Conservation (phyloP, 495 filamentous ascomycete species). For the Schizothecium vesticola region DNA sequence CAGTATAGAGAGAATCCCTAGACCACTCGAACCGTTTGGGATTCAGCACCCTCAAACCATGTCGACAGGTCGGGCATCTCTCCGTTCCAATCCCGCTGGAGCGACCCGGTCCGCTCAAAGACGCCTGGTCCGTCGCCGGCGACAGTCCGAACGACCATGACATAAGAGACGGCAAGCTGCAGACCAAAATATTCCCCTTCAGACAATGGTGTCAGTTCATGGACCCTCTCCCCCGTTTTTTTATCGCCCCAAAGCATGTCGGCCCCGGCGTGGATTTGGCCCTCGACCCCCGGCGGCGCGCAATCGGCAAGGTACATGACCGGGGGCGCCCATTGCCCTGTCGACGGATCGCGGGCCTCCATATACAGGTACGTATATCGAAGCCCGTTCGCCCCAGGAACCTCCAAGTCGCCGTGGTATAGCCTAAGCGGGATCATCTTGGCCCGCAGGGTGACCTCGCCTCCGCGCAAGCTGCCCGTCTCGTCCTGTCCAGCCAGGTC, state of each 20-base stretch:
- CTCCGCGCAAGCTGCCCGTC: conserved; percentile 2
- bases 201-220: background rate
- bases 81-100: background rate
- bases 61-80: background rate
- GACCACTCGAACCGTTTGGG: background rate
- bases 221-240: background rate
- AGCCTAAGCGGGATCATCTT: conserved; percentile 2
- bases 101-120: conserved; percentile 1
- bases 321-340: background rate
- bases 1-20: background rate
- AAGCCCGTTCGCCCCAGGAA: background rate
- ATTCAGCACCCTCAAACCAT: conserved; percentile 4
- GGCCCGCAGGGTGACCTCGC: background rate
- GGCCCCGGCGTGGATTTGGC: background rate
- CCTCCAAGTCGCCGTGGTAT: background rate
- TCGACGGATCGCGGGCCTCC: conserved; percentile 3
- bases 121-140: background rate
- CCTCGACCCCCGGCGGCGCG: background rate
- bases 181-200: conserved; percentile 2
- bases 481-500: background rate
- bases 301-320: conserved; percentile 6
- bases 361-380: background rate
- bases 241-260: conserved; percentile 6
- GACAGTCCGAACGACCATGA: conserved; percentile 1
- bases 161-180: background rate